Evolutionary conservation across 164 flowering plant genomes (phyloP), one percentile per base, ranked within the genome.

Genomic region (Umbilicus rupestris): DNA sequence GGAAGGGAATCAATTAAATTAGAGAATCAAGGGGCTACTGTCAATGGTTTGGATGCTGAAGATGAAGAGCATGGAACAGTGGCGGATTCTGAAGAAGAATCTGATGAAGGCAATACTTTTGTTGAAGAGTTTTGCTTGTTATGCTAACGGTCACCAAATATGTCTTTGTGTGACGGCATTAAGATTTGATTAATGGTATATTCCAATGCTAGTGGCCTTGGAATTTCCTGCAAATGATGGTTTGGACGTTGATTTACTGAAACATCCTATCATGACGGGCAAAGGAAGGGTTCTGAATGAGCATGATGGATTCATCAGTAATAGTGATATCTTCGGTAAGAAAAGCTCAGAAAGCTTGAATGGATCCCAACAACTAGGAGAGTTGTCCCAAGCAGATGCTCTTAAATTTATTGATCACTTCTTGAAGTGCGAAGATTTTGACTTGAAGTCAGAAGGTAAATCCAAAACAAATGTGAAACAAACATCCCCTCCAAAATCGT

Each of bases 351-450:
- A 89, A 73, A 83, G 82, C 72, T 66, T 75, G 33, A 55, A 55
- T 30, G 72, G 67, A 57, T 86, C 89, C 49, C 82, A 82, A 64
- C 89, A 84, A 76, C 87, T 92, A 67, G 88, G 83, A 47, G 92
- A 84, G 44, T 71, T 69, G 29, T 78, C 92, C 59, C 89, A 88
- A 76, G 83, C 78, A 24, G 74, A 78, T 79, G 98, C 98, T 49
- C 84, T 89, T 41, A 80, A 72, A 5, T 75, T 83, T 77, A 89
- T 93, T 63, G 89, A 90, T 66, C 78, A 57, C 46, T 80, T 87
- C 73, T 49, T 93, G 45, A 70, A 71, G 37, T 42, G 64, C 45
- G 81, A 72, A 65, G 66, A 74, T 22, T 68, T 75, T 31, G 80
- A 75, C 7, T 57, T 62, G 47, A 76, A 77, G 70, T 71, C 68